Conservation (phyloP, 768 basidiomycete genomes). For the Mycena latifolia region DNA sequence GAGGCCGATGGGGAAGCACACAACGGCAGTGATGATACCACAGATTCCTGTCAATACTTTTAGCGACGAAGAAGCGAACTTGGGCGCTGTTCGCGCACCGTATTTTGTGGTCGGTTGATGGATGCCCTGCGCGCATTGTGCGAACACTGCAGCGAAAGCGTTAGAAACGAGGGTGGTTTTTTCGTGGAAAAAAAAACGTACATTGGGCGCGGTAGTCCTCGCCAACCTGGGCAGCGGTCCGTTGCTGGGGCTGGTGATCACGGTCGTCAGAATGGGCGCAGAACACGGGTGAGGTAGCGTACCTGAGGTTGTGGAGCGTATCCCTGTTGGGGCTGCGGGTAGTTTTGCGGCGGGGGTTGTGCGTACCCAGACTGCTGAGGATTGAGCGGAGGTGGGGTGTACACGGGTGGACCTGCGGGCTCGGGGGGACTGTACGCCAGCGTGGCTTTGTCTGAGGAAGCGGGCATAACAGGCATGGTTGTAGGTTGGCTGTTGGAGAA, state of each 20-base stretch:
- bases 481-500: background rate
- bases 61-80: background rate
- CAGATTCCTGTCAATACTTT: slow-evolving; percentile 6
- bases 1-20: slow-evolving; percentile 44
- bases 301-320: slow-evolving; percentile 16
- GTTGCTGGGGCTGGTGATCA: slow-evolving; percentile 17
- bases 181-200: slow-evolving; percentile 23
- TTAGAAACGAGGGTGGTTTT: background rate
- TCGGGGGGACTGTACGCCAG: slow-evolving; percentile 18
- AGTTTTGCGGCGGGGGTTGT: background rate
- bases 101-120: slow-evolving; percentile 41
- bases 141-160: slow-evolving; percentile 34
- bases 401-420: slow-evolving; percentile 20
- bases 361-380: slow-evolving; percentile 8
- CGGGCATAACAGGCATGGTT: slow-evolving; percentile 13
- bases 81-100: slow-evolving; percentile 14
- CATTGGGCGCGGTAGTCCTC: slow-evolving; percentile 42
- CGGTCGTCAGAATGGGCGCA: background rate
- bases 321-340: slow-evolving; percentile 11
- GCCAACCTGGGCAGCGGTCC: slow-evolving; percentile 37
- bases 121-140: slow-evolving; percentile 41
- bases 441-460: slow-evolving; percentile 26
- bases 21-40: slow-evolving; percentile 39
- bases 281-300: background rate
- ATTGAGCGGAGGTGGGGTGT: slow-evolving; percentile 3